Evolutionary conservation across 768 basidiomycete genomes (phyloP).

Genomic region (Termitomyces bulborhizus): DNA sequence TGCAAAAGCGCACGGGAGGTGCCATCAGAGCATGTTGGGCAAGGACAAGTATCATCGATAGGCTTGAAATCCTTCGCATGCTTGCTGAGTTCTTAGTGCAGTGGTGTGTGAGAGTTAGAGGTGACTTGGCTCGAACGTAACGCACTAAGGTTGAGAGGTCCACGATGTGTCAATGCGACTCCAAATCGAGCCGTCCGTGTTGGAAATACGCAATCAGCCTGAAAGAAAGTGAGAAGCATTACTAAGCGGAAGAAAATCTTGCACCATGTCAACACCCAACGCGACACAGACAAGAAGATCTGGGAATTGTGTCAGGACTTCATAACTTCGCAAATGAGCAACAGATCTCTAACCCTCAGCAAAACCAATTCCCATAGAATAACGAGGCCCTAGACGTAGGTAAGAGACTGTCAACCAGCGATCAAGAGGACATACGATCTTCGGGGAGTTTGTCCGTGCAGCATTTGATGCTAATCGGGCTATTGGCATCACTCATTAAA

Average conservation of each 20-base stretch:
- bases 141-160: slow-evolving; percentile 79
- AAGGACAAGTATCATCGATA: slow-evolving; percentile 76
- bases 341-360: slow-evolving; percentile 62
- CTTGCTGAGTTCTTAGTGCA: slow-evolving; percentile 52
- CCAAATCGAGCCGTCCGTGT: slow-evolving; percentile 91
- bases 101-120: not conserved
- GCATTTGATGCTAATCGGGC: slow-evolving; percentile 58
- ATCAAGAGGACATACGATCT: slow-evolving; percentile 49
- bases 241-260: slow-evolving; percentile 5
- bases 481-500: not conserved
- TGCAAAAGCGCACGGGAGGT: slow-evolving; percentile 72
- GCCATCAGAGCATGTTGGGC: slow-evolving; percentile 72
- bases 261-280: slow-evolving; percentile 88
- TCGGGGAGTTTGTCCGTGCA: slow-evolving; percentile 74
- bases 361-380: slow-evolving; percentile 91
- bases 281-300: slow-evolving; percentile 89
- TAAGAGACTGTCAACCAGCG: slow-evolving; percentile 9
- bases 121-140: not conserved
- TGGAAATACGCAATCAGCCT: slow-evolving; percentile 94
- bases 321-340: not conserved
- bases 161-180: slow-evolving; percentile 76
- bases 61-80: slow-evolving; percentile 63
- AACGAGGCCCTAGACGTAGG: slow-evolving; percentile 61
- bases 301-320: slow-evolving; percentile 18
- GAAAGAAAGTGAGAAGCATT: not conserved